These are phyloP conservation scores for Rhododendron griersonianum DNA, from an alignment of 148 eudicot species.

Conservation along the genomic window DNA sequence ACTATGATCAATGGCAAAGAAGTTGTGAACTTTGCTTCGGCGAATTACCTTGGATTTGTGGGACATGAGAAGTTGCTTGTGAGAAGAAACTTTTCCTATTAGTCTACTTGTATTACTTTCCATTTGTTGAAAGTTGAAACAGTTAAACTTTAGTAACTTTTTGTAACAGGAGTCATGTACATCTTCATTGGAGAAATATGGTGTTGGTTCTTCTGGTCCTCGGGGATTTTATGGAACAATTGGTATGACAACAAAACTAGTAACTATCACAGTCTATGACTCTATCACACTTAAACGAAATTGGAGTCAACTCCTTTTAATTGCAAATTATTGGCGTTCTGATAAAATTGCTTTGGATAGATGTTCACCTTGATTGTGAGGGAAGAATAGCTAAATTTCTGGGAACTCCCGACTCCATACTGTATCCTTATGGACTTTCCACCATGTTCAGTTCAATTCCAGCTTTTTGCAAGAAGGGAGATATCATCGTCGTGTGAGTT, in stretches of 20 bases:
- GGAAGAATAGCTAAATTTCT: constrained; percentile 83
- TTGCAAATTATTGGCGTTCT: not conserved
- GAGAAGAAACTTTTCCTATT: constrained; percentile 25
- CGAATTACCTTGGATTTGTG: constrained; percentile 81
- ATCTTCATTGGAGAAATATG: constrained; percentile 84
- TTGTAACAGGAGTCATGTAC: constrained; percentile 76
- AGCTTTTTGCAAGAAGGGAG: constrained; percentile 96
- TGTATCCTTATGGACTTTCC: constrained; percentile 93
- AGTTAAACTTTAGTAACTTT: constrained; percentile 4
- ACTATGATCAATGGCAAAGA: constrained; percentile 71
- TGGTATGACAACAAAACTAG: constrained; percentile 37
- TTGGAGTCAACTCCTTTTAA: not conserved
- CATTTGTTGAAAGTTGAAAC: not conserved
- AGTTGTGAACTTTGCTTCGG: constrained; percentile 84
- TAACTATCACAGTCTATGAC: not conserved
- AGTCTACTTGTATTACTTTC: not conserved
- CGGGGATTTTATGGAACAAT: constrained; percentile 98
- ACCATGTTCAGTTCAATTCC: constrained; percentile 96
- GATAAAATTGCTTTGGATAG: constrained; percentile 26
- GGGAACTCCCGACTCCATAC: constrained; percentile 92
- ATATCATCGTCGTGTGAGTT: constrained; percentile 85
- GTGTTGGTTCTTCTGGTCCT: constrained; percentile 99
- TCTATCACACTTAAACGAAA: not conserved
- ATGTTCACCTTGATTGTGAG: constrained; percentile 98
- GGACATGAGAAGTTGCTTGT: constrained; percentile 75